A percentile compares a stretch with the other conserved stretches of the same genome.
These are phyloP conservation scores for Isabelozyma heimii DNA, from an alignment of 805 yeast genomes.

Conservation along the genomic window DNA sequence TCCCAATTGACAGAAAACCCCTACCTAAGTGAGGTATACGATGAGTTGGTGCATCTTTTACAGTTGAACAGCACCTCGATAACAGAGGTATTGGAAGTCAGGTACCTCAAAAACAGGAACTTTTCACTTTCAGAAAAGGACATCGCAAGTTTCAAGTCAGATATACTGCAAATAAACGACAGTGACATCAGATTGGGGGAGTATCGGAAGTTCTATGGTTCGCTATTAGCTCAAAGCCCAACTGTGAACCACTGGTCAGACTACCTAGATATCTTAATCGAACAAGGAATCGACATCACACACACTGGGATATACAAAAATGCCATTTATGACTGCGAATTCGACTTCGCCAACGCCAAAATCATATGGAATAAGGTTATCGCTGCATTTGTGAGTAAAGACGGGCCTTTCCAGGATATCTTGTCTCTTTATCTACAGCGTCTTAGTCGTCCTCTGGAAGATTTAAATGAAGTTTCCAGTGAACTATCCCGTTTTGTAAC, in stretches of 20 bases:
- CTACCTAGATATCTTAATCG: neutral
- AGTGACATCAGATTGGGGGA: neutral
- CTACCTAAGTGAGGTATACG: neutral
- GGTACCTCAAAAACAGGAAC: neutral
- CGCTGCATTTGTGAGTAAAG: slow-evolving; percentile 6
- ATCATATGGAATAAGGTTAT: slow-evolving; percentile 16
- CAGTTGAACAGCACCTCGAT: neutral
- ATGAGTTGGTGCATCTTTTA: neutral
- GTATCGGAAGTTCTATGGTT: neutral
- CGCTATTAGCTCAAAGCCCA: neutral
- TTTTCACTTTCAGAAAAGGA: neutral
- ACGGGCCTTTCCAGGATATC: slow-evolving; percentile 11
- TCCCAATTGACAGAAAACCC: neutral
- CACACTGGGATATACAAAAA: neutral
- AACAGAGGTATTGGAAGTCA: neutral
- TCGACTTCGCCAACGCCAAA: slow-evolving; percentile 21
- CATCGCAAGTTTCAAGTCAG: neutral
- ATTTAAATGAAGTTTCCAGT: slow-evolving; percentile 38
- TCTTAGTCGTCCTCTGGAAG: slow-evolving; percentile 38
- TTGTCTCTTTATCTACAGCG: slow-evolving; percentile 25
- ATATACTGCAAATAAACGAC: neutral
- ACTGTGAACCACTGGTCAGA: neutral
- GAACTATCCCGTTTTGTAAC: slow-evolving; percentile 42
- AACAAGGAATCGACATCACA: neutral
- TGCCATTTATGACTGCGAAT: slow-evolving; percentile 19